phyloP scores from a whole-genome alignment of 495 filamentous ascomycete genomes.

The Chaetomium fimeti region DNA sequence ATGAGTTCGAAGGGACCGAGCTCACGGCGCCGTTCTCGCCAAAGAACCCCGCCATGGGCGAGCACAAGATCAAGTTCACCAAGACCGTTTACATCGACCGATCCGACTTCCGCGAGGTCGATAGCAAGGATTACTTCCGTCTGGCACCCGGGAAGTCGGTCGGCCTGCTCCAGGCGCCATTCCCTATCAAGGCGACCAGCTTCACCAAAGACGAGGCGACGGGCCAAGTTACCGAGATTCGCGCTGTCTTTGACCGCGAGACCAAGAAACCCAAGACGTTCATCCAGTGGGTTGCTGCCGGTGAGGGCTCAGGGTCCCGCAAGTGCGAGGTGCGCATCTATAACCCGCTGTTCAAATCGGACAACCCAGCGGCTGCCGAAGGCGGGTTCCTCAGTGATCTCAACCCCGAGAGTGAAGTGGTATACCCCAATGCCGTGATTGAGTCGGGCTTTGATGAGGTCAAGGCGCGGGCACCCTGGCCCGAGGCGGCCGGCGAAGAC shows the following conservation, averaged over 20 bases:
- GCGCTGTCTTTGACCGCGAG: conserved; percentile 63
- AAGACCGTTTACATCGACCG: conserved; percentile 89
- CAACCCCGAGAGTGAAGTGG: conserved; percentile 77
- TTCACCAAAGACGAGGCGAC: conserved; percentile 68
- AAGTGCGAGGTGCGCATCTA: conserved; percentile 78
- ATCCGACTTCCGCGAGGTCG: conserved; percentile 83
- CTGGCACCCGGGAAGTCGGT: conserved; percentile 88
- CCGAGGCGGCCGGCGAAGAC: conserved; percentile 66
- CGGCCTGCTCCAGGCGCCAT: conserved; percentile 79
- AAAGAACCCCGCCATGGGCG: conserved; percentile 65
- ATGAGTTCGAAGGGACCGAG: conserved; percentile 56
- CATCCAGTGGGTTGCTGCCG: conserved; percentile 81
- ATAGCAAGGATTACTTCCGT: conserved; percentile 86
- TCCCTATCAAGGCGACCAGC: conserved; percentile 74
- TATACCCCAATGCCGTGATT: conserved; percentile 74
- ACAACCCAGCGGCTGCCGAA: conserved; percentile 68
- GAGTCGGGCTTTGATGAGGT: conserved; percentile 86
- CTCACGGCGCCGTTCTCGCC: conserved; percentile 70
- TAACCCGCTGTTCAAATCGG: conserved; percentile 81
- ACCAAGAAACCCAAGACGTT: conserved; percentile 82
- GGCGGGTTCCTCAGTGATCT: conserved; percentile 81
- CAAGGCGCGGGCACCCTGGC: conserved; percentile 72
- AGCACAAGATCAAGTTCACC: conserved; percentile 71
- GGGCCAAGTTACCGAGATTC: conserved; percentile 68
- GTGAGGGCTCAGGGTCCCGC: conserved; percentile 60